Base-by-base conservation (phyloP, 2,329 filamentous ascomycete genomes). In the Eutypella sp. region DNA sequence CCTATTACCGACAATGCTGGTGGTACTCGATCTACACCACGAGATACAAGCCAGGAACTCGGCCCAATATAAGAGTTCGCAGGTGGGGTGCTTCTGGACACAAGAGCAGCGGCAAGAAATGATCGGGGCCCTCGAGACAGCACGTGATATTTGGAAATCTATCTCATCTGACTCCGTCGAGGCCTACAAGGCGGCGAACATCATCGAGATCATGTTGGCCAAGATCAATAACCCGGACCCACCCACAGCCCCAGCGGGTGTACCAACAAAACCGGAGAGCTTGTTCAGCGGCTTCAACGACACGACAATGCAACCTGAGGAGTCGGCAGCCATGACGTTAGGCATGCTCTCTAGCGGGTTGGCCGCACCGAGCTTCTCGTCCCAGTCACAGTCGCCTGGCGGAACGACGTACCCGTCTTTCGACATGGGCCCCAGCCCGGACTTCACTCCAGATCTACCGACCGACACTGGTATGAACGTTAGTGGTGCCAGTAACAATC, bases 191-290 rank as follows among this genome's bases (percentile, higher is more conserved):
- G 92, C 89, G 1, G 82, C 82, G 34, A 82, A 81, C 36, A 78
- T 92, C 20, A 72, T 97, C n/a, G 83, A 82, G 19, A 82, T 96
- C 42, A 90, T 97, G 79, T 69, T 97, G 38, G 76, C 82, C 25
- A 93, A 93, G 64, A 75, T 96, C 44, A 84, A 78, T 57, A 70
- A 68, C 46, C 72, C 76, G 9, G 64, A 63, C 19, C 48, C 53
- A 9, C 29, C 50, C 9, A 48, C 54, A n/a, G 25, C 22, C 5
- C 47, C 45, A 24, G 47, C 51, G 19, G 51, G 50, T 33, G 40
- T 41, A 19, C 40, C 47, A 5, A 25, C 43, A 16, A 58, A 52
- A 40, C 38, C 47, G 5, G 55, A 59, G 19, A 60, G 52, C 25
- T 40, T 61, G 11, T 67, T 65, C 41, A 42, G 54, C 2, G 55